phyloP scores from a whole-genome alignment of 345 rosid genomes.

The Salix viminalis region DNA sequence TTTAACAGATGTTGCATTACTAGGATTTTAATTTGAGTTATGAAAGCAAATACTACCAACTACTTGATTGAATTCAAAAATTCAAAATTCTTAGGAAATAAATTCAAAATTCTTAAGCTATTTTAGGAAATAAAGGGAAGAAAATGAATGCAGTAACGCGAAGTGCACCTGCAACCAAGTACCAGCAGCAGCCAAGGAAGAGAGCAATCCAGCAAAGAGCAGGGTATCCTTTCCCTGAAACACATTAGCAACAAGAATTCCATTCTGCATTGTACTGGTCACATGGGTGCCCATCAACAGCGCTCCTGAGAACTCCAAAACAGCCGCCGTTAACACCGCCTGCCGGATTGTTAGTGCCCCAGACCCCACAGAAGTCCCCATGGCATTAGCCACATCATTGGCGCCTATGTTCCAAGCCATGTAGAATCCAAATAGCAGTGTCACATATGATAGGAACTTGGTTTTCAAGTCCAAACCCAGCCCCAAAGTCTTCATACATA shows the following conservation, averaged over 20 bases:
- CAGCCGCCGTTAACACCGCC: conserved; percentile 82
- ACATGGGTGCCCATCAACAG: conserved; percentile 97
- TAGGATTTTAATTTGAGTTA: neutral
- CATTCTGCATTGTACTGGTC: conserved; percentile 96
- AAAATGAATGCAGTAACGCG: neutral
- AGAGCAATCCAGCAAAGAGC: conserved; percentile 79
- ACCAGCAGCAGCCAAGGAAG: conserved; percentile 89
- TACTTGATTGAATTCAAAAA: neutral
- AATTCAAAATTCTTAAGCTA: neutral
- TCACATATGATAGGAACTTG: conserved; percentile 60
- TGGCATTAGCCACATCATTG: conserved; percentile 97
- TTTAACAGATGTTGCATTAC: neutral
- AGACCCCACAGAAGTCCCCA: conserved; percentile 97
- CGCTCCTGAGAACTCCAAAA: conserved; percentile 94
- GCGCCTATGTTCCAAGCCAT: conserved; percentile 99
- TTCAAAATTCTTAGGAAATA: neutral
- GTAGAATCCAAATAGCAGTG: conserved; percentile 81
- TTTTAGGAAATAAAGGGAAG: neutral
- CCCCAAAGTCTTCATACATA: conserved; percentile 67
- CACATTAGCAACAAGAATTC: conserved; percentile 78
- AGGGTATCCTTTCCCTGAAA: conserved; percentile 83
- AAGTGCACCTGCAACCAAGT: conserved; percentile 92
- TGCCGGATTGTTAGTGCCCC: conserved; percentile 79
- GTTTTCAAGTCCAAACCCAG: conserved; percentile 60
- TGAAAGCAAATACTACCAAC: neutral